Conservation (phyloP, 1,284 basidiomycete genomes). For the Ganoderma leucocontextum region DNA sequence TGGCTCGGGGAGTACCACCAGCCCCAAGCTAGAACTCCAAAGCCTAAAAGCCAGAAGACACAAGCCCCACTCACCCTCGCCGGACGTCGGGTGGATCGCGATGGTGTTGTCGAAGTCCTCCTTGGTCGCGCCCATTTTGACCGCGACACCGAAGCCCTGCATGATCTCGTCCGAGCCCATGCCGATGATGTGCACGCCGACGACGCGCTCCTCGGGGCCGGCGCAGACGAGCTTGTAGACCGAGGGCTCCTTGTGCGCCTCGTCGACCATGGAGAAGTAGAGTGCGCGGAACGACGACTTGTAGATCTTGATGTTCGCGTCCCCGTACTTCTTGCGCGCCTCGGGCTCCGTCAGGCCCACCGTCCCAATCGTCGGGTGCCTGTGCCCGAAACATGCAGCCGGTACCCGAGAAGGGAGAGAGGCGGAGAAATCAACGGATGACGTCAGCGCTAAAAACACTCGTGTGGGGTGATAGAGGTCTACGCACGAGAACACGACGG, state of each 20-base stretch:
- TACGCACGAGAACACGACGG: constrained; percentile 92
- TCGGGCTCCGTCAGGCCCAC: constrained; percentile 93
- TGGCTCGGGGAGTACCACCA: not conserved
- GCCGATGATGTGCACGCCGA: constrained; percentile 95
- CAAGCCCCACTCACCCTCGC: constrained; percentile 61
- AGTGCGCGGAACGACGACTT: constrained; percentile 85
- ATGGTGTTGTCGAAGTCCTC: constrained; percentile 88
- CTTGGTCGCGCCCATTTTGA: constrained; percentile 96
- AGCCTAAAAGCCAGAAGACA: constrained; percentile 8
- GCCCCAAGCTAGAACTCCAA: not conserved
- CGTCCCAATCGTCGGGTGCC: constrained; percentile 92
- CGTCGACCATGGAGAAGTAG: constrained; percentile 89
- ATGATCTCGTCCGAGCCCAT: constrained; percentile 90
- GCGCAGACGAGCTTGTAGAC: constrained; percentile 91
- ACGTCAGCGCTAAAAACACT: constrained; percentile 11
- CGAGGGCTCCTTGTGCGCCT: constrained; percentile 91
- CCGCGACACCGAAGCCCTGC: constrained; percentile 94
- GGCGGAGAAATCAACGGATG: no score
- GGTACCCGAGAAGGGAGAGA: not conserved
- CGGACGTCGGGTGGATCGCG: constrained; percentile 90
- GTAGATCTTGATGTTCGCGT: constrained; percentile 88
- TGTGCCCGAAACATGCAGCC: constrained; percentile 39
- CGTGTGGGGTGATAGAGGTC: constrained; percentile 13
- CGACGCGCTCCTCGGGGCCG: constrained; percentile 92
- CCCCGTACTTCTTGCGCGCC: constrained; percentile 88